Evolutionary conservation across 202 grass and related monocot genomes (phyloP), one percentile per base, ranked within the genome.

Genomic region (Eragrostis tef): DNA sequence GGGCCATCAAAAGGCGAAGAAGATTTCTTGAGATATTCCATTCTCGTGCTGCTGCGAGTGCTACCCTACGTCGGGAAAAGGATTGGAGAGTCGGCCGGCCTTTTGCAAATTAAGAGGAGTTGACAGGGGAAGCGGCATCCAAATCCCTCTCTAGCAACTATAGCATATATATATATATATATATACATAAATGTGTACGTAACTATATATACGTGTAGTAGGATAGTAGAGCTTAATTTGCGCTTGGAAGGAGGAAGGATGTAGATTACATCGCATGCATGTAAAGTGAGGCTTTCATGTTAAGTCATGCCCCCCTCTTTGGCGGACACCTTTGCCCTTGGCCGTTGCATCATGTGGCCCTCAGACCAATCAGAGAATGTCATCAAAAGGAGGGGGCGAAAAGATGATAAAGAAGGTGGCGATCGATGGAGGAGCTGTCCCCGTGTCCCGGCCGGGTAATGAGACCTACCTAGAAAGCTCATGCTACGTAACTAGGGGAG

Each of bases 261-360:
- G 25, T 15, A 24, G 13, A 29, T 50, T 50, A 29, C 12, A 65
- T 79, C 69, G 51, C 59, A 63, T 74, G 49, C 73, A 74, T 83
- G 79, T 46, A 90, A 83, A 90, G 79, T 3, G 79, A 64, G 75
- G 73, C 77, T 83, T 83, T 83, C 54, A 74, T 90, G 88, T 83
- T 64, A 83, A 90, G 88, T 90, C 88, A 90, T 64, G 74, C 74
- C 88, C 79, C 72, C 88, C 84, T 64, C 88, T 90, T 90, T 90
- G 84, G 74, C 79, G 69, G 88, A 83, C 84, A 90, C 12, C 74
- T 83, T 90, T 90, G 36, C 19, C 41, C 27, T 21, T 49, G 68
- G 61, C 50, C 50, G 22, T 81, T 81, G 56, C 88, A 86, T 90
- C 85, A 73, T 44, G 71, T 67, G 59, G 78, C 15, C 78, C 83